Percentiles rank a stretch among this genome's conserved stretches.
Evolutionary conservation across 108 stramenopile genomes (phyloP).

Genomic region (Cylindrotheca closterium): DNA sequence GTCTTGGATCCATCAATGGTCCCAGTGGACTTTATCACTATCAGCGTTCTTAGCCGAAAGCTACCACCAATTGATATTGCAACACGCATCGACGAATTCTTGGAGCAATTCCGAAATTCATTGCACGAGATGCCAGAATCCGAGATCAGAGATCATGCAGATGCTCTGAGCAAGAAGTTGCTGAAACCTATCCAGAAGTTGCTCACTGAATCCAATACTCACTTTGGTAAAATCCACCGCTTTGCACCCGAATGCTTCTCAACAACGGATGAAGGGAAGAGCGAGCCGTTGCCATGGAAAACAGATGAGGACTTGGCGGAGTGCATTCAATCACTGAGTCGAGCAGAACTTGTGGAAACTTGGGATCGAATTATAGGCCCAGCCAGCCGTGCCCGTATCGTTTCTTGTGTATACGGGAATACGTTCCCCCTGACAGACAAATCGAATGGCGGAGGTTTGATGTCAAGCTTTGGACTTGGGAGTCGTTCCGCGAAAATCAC

Average conservation of each 20-base stretch:
- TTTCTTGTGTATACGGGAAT: slow-evolving; percentile 77
- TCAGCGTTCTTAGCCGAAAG: slow-evolving; percentile 77
- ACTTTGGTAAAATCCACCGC: slow-evolving; percentile 58
- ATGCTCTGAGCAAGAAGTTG: slow-evolving; percentile 64
- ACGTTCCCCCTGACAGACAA: slow-evolving; percentile 60
- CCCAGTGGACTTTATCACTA: slow-evolving; percentile 65
- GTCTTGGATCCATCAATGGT: slow-evolving; percentile 33
- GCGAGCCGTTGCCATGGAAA: slow-evolving; percentile 57
- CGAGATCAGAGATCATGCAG: slow-evolving; percentile 66
- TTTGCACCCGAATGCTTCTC: slow-evolving; percentile 70
- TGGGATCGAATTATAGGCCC: slow-evolving; percentile 60
- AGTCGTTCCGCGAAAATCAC: slow-evolving; percentile 27
- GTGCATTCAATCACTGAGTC: slow-evolving; percentile 44
- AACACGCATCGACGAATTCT: slow-evolving; percentile 78
- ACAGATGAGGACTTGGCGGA: slow-evolving; percentile 54
- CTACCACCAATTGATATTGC: slow-evolving; percentile 63
- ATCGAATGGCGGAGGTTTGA: background rate
- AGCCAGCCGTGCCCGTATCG: slow-evolving; percentile 53
- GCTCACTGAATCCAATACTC: slow-evolving; percentile 50
- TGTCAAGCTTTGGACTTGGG: background rate
- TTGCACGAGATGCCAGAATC: slow-evolving; percentile 62
- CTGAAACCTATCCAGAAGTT: slow-evolving; percentile 81
- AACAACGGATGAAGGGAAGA: background rate
- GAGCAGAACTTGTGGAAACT: slow-evolving; percentile 48
- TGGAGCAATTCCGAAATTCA: slow-evolving; percentile 50